These are phyloP conservation scores for Pogostemon cablin DNA, from an alignment of 257 asterid genomes.

Conservation along the genomic window DNA sequence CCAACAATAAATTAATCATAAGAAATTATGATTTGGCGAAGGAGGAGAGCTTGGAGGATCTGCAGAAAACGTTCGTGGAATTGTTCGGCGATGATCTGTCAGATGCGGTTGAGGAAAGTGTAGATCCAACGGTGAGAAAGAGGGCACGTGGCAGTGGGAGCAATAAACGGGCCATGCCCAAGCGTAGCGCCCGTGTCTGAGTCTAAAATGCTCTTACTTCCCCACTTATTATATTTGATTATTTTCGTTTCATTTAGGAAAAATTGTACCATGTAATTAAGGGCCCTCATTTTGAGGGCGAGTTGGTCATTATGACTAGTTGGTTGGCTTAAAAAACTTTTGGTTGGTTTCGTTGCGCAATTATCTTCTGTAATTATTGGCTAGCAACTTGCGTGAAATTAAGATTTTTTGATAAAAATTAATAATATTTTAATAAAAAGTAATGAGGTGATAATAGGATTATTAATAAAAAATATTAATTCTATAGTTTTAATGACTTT, in stretches of 20 bases:
- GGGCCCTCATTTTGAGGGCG: conserved; percentile 14
- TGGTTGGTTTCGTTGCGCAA: conserved; percentile 24
- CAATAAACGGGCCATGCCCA: conserved; percentile 41
- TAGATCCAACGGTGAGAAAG: conserved; percentile 52
- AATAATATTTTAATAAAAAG: too few species aligned
- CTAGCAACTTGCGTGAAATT: too few species aligned
- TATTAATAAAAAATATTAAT: too few species aligned
- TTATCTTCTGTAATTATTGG: not conserved
- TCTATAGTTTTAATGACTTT: too few species aligned
- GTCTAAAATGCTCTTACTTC: not conserved
- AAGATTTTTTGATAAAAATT: too few species aligned
- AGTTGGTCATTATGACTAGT: conserved; percentile 17
- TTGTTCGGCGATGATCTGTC: conserved; percentile 85
- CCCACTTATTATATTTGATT: not conserved
- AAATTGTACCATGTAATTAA: conserved; percentile 5
- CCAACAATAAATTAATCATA: not conserved
- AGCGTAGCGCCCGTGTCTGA: conserved; percentile 33
- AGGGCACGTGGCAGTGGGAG: conserved; percentile 50
- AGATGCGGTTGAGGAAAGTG: conserved; percentile 42
- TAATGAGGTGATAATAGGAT: too few species aligned
- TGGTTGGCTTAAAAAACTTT: conserved; percentile 26
- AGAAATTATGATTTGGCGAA: conserved; percentile 29
- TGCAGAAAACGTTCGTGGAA: conserved; percentile 78
- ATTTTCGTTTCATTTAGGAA: not conserved
- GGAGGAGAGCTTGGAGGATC: conserved; percentile 92